A percentile compares a stretch with the other conserved stretches of the same genome.
These are phyloP conservation scores for Aciculoconidium aculeatum DNA, from an alignment of 805 yeast genomes.

Conservation along the genomic window DNA sequence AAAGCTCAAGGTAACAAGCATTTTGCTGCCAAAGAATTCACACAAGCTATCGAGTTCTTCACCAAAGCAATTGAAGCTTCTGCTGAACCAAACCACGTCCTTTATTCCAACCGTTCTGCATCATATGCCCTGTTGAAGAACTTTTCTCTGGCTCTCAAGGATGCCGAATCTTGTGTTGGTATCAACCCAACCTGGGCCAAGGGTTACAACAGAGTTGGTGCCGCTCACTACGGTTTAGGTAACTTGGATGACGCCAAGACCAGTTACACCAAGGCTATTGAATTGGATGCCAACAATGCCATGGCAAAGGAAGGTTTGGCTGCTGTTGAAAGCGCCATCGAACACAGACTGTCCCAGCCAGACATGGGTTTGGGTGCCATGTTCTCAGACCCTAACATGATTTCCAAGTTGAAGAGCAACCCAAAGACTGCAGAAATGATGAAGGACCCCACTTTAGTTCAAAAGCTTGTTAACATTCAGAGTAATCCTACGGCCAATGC, in stretches of 20 bases:
- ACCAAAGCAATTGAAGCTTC: constrained; percentile 84
- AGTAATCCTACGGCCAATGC: constrained; percentile 72
- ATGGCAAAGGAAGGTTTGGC: constrained; percentile 82
- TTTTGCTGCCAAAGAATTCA: constrained; percentile 80
- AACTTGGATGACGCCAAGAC: constrained; percentile 68
- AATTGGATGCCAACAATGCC: constrained; percentile 72
- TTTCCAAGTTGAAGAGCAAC: constrained; percentile 67
- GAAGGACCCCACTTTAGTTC: constrained; percentile 81
- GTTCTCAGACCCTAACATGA: constrained; percentile 74
- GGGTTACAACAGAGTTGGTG: constrained; percentile 89
- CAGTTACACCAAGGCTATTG: constrained; percentile 72
- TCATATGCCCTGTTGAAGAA: constrained; percentile 75
- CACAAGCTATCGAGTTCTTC: constrained; percentile 73
- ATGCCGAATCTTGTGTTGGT: constrained; percentile 78
- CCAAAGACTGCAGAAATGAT: constrained; percentile 84
- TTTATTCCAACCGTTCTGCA: constrained; percentile 92
- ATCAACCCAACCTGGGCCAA: constrained; percentile 90
- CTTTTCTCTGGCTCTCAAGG: constrained; percentile 69
- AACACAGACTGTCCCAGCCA: constrained; percentile 48
- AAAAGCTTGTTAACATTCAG: constrained; percentile 56
- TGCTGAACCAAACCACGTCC: constrained; percentile 80
- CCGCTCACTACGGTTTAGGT: constrained; percentile 87
- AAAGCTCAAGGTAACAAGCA: constrained; percentile 94
- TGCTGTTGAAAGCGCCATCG: constrained; percentile 59
- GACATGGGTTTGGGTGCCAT: constrained; percentile 74